Conservation (phyloP, 73 alveolate genomes). For the Tetrahymena elliotti region DNA sequence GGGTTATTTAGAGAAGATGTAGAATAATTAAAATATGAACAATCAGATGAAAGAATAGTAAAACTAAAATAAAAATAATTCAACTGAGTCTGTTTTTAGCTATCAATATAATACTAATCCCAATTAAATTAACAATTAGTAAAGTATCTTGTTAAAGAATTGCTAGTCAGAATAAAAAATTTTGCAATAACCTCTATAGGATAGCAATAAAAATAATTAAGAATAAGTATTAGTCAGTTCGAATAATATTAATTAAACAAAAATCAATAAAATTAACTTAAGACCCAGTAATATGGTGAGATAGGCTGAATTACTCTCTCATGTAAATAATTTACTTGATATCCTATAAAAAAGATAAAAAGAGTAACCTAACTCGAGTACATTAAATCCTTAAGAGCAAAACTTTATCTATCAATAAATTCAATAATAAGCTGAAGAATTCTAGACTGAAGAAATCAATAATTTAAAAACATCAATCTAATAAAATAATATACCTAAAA, state of each 20-base stretch:
- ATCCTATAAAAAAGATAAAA: not conserved
- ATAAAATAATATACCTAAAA: not conserved
- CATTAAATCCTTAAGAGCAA: not conserved
- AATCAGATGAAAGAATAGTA: not conserved
- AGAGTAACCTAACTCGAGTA: not conserved
- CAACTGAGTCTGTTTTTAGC: not conserved
- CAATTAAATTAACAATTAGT: not conserved
- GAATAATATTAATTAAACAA: not conserved
- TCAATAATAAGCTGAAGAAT: not conserved
- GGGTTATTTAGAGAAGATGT: not conserved
- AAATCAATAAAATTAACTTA: not conserved
- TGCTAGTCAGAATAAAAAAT: not conserved
- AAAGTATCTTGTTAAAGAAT: not conserved
- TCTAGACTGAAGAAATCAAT: not conserved
- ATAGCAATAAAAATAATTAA: not conserved
- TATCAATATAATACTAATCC: not conserved
- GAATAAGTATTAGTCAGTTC: not conserved
- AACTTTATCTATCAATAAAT: not conserved
- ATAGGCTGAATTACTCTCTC: not conserved
- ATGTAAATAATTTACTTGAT: not conserved
- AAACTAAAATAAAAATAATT: not conserved
- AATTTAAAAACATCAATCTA: not conserved
- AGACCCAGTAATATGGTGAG: not conserved
- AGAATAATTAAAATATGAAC: not conserved
- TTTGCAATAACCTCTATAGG: not conserved